Base-by-base conservation (phyloP, 345 rosid genomes). In the Triadica sebifera region DNA sequence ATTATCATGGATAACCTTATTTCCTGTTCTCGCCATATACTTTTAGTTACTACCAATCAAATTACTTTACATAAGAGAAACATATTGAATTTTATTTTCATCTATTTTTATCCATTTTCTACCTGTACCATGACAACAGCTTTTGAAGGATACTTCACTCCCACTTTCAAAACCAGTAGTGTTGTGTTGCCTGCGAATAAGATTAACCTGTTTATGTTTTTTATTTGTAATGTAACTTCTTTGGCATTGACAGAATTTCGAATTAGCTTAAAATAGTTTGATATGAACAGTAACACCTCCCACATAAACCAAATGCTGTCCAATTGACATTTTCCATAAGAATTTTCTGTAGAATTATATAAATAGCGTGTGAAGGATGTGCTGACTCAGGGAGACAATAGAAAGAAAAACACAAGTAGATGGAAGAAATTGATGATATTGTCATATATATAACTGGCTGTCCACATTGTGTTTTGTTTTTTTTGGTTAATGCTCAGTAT, bases 141-240 rank as follows among this genome's bases (percentile, higher is more conserved):
- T 52, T 46, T 22, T 52, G 46, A 69, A n/a, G 51, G 41, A 12
- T 51, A 62, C 29, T 20, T 9, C 12, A 37, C 39, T 38, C 39
- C 39, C 56, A 20, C 45, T 39, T 37, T 16, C 43, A 49, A n/a
- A n/a, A n/a, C n/a, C n/a, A 13, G 47, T 12, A 12, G 41, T 22
- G 20, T 70, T 70, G 55, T 41, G 8, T 57, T 56, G 20, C 15
- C 25, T 70, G 63, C 50, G 58, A 50, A 58, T 70, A 15, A n/a
- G n/a, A n/a, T n/a, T n/a, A n/a, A n/a, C n/a, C n/a, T n/a, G n/a
- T n/a, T n/a, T n/a, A n/a, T n/a, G n/a, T n/a, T n/a, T n/a, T n/a
- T n/a, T n/a, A n/a, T n/a, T n/a, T n/a, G 22, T 38, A 51, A 51
- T 12, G 1, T 13, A 51, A 12, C 17, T 51, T 13, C 17, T 12